These are phyloP conservation scores for Tylopilus felleus DNA, from an alignment of 768 basidiomycete genomes.

Conservation along the genomic window DNA sequence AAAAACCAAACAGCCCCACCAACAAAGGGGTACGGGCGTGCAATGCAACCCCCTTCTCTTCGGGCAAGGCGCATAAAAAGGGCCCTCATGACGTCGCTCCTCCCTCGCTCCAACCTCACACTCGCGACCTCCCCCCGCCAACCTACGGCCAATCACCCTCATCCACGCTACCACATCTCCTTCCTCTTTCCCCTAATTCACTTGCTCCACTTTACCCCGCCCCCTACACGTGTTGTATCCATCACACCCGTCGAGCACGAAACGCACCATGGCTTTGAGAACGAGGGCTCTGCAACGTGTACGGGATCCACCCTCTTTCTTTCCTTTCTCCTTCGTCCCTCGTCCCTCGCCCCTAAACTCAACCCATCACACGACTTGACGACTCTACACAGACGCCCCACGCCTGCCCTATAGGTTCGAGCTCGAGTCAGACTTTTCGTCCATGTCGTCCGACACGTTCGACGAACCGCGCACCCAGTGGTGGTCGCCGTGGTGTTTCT, in stretches of 20 bases:
- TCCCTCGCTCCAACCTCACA: not conserved
- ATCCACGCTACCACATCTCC: not conserved
- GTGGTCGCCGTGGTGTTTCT: conserved; percentile 17
- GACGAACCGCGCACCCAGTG: conserved; percentile 21
- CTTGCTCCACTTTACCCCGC: not conserved
- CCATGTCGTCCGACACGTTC: conserved; percentile 23
- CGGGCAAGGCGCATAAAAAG: conserved; percentile 12
- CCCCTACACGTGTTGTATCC: not conserved
- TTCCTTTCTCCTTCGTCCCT: not conserved
- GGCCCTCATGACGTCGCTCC: not conserved
- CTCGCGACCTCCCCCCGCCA: not conserved
- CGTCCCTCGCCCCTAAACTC: no score
- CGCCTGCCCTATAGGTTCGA: conserved; percentile 19
- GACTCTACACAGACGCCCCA: conserved; percentile 3
- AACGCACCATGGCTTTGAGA: conserved; percentile 9
- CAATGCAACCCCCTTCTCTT: conserved; percentile 10
- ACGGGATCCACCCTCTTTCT: not conserved
- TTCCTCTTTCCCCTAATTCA: not conserved
- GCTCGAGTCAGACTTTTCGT: conserved; percentile 24
- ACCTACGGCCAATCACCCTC: no score
- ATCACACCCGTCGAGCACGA: not conserved
- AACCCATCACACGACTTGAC: not conserved
- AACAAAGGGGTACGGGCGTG: not conserved
- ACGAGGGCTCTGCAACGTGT: conserved; percentile 9
- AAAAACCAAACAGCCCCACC: not conserved